Conservation (phyloP, 352 stramenopile genomes). For the Phytophthora colocasiae region DNA sequence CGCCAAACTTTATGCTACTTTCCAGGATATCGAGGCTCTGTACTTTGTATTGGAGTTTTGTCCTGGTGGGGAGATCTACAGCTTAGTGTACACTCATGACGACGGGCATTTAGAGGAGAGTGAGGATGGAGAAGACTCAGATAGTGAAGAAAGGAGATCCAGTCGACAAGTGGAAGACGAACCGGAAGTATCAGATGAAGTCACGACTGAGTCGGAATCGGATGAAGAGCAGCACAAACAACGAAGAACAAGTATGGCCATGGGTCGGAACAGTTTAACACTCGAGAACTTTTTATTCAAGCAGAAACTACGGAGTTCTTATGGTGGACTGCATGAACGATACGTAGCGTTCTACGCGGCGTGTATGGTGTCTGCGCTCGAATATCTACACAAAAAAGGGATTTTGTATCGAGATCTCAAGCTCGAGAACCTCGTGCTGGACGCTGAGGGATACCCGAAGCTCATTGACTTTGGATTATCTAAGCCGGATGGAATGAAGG, state of each 20-base stretch:
- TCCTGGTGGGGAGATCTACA: constrained; percentile 84
- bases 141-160: constrained; percentile 26
- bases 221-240: constrained; percentile 46
- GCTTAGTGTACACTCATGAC: constrained; percentile 76
- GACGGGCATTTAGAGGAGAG: constrained; percentile 40
- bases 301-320: constrained; percentile 33
- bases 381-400: constrained; percentile 69
- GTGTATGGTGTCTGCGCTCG: constrained; percentile 93
- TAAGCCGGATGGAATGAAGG: constrained; percentile 64
- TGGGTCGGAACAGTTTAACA: constrained; percentile 42
- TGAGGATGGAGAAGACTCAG: constrained; percentile 20
- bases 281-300: constrained; percentile 55
- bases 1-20: constrained; percentile 64
- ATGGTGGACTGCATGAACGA: constrained; percentile 86
- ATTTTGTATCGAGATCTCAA: constrained; percentile 90
- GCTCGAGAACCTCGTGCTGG: constrained; percentile 89
- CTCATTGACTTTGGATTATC: constrained; percentile 78
- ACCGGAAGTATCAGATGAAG: constrained; percentile 26
- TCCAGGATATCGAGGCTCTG: constrained; percentile 74
- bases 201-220: constrained; percentile 48
- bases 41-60: constrained; percentile 86
- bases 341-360: constrained; percentile 95
- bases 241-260: constrained; percentile 17
- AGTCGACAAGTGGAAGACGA: constrained; percentile 29
- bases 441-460: constrained; percentile 88